Evolutionary conservation across 1,284 basidiomycete genomes (phyloP).

Genomic region (Tilletia setariae): DNA sequence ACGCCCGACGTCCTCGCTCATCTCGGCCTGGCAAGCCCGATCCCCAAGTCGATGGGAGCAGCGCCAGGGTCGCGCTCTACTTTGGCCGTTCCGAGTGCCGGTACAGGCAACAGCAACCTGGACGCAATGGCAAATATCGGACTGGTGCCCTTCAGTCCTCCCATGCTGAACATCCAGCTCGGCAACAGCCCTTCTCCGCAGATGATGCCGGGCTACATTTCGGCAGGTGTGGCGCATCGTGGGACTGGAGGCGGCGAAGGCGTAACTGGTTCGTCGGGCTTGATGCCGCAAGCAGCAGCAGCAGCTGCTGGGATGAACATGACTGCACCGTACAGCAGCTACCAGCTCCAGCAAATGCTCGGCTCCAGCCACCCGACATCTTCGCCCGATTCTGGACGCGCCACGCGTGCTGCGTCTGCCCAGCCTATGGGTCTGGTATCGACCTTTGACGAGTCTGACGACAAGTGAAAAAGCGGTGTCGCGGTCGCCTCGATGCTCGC

Average conservation of each 20-base stretch:
- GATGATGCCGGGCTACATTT: too few relatives aligned
- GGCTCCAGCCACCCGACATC: neutral
- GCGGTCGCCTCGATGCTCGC: too few relatives aligned
- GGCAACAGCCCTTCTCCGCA: too few relatives aligned
- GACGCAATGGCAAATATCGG: neutral
- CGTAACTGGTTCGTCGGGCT: neutral
- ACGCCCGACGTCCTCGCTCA: too few relatives aligned
- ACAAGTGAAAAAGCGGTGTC: too few relatives aligned
- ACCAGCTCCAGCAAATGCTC: constrained; percentile 13
- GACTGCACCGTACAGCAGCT: constrained; percentile 14
- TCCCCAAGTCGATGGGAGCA: too few relatives aligned
- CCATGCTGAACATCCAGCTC: constrained; percentile 4
- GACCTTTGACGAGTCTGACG: neutral
- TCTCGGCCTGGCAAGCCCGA: too few relatives aligned
- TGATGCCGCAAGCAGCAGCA: neutral
- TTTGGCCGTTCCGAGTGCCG: too few relatives aligned
- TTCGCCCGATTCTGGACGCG: neutral
- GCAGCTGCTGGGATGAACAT: neutral
- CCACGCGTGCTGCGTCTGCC: neutral
- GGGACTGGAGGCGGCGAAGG: too few relatives aligned
- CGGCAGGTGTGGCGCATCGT: too few relatives aligned
- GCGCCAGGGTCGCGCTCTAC: too few relatives aligned
- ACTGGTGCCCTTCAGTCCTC: neutral
- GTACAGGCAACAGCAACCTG: neutral
- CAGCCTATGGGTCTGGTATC: neutral